phyloP scores from a whole-genome alignment of 1,284 basidiomycete species.

The Tilletia walkeri region DNA sequence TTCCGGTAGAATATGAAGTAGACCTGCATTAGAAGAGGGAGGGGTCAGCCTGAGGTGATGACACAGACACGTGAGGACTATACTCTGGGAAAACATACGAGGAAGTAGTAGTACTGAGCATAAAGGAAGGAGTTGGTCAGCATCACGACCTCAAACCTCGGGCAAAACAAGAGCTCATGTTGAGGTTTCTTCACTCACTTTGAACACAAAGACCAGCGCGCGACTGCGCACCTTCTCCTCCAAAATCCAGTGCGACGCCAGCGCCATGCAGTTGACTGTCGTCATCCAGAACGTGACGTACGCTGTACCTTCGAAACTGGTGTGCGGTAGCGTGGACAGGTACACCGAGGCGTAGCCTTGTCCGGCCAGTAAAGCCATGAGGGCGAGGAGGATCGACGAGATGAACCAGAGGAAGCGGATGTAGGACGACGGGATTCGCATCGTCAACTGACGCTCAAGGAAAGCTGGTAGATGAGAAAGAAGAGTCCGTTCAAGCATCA shows the following conservation, averaged over 20 bases:
- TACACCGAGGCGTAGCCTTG: slow-evolving; percentile 63
- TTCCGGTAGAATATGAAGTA: slow-evolving; percentile 56
- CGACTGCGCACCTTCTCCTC: slow-evolving; percentile 60
- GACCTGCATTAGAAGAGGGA: slow-evolving; percentile 5
- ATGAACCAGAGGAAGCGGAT: slow-evolving; percentile 64
- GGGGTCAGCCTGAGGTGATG: not conserved
- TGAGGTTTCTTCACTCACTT: slow-evolving; percentile 25
- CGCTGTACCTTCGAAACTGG: slow-evolving; percentile 61
- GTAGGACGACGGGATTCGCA: slow-evolving; percentile 62
- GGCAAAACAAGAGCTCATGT: too few relatives aligned
- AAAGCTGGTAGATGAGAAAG: slow-evolving; percentile 46
- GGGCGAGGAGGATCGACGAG: slow-evolving; percentile 60
- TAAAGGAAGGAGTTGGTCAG: not conserved
- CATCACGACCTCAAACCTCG: not conserved
- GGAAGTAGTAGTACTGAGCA: slow-evolving; percentile 54
- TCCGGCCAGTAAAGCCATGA: slow-evolving; percentile 62
- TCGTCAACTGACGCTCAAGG: slow-evolving; percentile 58
- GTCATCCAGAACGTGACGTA: slow-evolving; percentile 63
- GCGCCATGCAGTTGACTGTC: slow-evolving; percentile 60
- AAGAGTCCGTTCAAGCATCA: not conserved
- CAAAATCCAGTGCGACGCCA: slow-evolving; percentile 60
- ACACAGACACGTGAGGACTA: not conserved
- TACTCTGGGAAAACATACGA: slow-evolving; percentile 28
- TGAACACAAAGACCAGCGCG: slow-evolving; percentile 63
- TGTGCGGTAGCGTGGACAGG: slow-evolving; percentile 62